Base-by-base conservation (phyloP, 2,329 filamentous ascomycete genomes). In the Sclerotinia nivalis region DNA sequence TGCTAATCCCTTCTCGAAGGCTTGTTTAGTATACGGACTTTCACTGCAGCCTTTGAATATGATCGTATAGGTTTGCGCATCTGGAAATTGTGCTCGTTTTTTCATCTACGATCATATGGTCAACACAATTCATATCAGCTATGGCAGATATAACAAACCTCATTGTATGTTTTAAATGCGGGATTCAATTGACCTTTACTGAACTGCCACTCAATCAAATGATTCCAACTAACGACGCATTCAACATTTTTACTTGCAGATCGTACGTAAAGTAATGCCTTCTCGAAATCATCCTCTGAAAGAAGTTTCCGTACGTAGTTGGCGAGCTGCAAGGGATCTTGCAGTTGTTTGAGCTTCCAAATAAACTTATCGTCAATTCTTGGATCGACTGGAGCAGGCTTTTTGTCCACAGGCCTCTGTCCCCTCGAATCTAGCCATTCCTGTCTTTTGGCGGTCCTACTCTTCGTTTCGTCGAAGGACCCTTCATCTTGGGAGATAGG, bases 131-230 rank as follows among this genome's bases (percentile, higher is more conserved):
- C 9, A 25, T 4, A n/a, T 20, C 3, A 20, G 18, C n/a, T 37
- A 34, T 20, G 1, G 6, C 10, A 28, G 15, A 20, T 52, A 22
- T 47, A 49, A 69, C 83, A 72, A 79, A 92, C 91, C 80, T 98
- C 95, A 79, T 97, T 97, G 82, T 89, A 97, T n/a, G 93, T 83
- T 80, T 91, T 93, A 70, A 97, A 81, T 25, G 92, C 94, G 28
- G 83, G 81, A 71, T 85, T 84, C 47, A 93, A 80, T 66, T 85
- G 84, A 55, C 87, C 83, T 34, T 88, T 83, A 55, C 85, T 81
- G 79, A 97, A 81, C 72, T 88, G 83, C 79, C 93, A 88, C 70
- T 90, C 86, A 69, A 99, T 89, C 58, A 97, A 80, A 77, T 92
- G 87, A 80, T 98, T 98, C 94, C 95, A 99, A 70, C 91, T 89